These are phyloP conservation scores for Penicillium rolfsii DNA, from an alignment of 2,329 filamentous ascomycete species.

Conservation along the genomic window DNA sequence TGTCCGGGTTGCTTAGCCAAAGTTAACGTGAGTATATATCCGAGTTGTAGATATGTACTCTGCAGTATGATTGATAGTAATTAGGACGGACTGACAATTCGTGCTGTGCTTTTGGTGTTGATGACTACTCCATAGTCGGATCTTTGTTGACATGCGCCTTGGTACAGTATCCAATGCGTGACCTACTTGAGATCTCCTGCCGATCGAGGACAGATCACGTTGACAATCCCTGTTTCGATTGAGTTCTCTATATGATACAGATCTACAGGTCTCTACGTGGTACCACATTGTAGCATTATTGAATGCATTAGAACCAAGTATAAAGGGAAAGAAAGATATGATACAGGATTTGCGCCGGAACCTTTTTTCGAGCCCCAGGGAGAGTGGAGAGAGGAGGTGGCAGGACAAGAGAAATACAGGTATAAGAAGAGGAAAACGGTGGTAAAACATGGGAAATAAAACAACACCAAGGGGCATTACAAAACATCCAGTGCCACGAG, in stretches of 20 bases:
- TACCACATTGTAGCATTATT: conserved; percentile 5
- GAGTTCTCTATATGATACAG: background rate
- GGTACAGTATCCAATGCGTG: background rate
- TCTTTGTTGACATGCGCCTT: background rate
- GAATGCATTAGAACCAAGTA: conserved; percentile 23
- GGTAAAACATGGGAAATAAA: conserved; percentile 2
- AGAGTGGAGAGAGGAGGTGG: conserved; percentile 23
- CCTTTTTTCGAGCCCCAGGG: conserved; percentile 26
- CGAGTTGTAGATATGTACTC: background rate
- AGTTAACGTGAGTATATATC: too few species aligned
- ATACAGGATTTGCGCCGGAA: conserved; percentile 31
- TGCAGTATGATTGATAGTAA: too few species aligned
- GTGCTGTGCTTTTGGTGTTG: too few species aligned
- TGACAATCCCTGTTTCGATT: background rate
- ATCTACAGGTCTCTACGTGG: background rate
- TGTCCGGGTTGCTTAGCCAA: background rate
- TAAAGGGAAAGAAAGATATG: conserved; percentile 23
- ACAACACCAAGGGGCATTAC: conserved; percentile 31
- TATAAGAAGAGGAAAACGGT: conserved; percentile 19
- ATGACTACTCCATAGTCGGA: too few species aligned
- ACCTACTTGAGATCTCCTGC: background rate
- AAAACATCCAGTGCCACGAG: conserved; percentile 28
- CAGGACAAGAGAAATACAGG: conserved; percentile 28
- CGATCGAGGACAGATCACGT: background rate
- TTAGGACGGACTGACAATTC: too few species aligned